Percentiles rank a stretch among this genome's conserved stretches.
Evolutionary conservation across 176 grass and related monocot species (phyloP).

Genomic region (Bothriochloa decipiens): DNA sequence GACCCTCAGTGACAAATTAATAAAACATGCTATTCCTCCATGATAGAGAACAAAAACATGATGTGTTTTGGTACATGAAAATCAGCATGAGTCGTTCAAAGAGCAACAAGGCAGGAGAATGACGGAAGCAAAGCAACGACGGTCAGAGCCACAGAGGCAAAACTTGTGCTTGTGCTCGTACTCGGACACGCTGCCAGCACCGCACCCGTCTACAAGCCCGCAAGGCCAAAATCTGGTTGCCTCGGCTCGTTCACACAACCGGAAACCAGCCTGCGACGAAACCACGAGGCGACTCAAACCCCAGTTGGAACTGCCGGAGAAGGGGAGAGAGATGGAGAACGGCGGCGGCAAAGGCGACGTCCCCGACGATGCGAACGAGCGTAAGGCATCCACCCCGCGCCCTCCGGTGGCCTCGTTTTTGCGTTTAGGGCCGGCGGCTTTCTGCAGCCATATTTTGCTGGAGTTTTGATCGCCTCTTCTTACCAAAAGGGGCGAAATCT

Average conservation of each 20-base stretch:
- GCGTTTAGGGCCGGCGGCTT: conserved; percentile 10
- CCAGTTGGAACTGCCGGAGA: not conserved
- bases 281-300: not conserved
- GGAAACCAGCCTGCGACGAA: too few relatives aligned
- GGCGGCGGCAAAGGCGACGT: conserved; percentile 54
- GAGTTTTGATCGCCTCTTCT: not conserved
- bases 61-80: not conserved
- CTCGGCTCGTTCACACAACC: too few relatives aligned
- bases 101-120: not conserved
- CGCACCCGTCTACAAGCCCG: too few relatives aligned
- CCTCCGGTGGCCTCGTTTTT: not conserved
- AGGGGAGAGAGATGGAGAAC: conserved; percentile 34
- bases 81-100: not conserved
- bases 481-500: not conserved
- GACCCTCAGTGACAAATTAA: not conserved
- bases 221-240: too few relatives aligned
- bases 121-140: not conserved
- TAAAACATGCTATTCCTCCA: too few relatives aligned
- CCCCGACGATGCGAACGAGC: conserved; percentile 81
- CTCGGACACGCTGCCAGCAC: too few relatives aligned
- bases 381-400: conserved; percentile 45
- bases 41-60: not conserved
- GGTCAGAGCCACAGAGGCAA: not conserved
- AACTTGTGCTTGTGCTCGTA: not conserved
- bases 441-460: not conserved